Evolutionary conservation across 2,329 filamentous ascomycete genomes (phyloP).

Genomic region (Cordyceps farinosa): DNA sequence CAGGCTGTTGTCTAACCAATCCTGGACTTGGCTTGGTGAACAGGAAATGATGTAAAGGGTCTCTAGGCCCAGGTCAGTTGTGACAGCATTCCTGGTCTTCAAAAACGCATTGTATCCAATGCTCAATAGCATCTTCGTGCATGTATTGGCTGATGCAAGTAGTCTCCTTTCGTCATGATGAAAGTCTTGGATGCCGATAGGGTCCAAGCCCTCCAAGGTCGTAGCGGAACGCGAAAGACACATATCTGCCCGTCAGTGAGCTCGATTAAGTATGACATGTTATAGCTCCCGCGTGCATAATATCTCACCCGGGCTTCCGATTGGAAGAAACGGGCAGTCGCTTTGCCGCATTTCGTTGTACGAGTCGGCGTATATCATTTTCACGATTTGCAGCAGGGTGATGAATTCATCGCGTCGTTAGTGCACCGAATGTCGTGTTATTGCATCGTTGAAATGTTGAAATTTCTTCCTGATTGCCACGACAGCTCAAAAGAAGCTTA

Average conservation of each 20-base stretch:
- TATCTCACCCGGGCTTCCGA: neutral
- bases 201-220: neutral
- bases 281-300: neutral
- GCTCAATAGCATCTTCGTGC: conserved; percentile 15
- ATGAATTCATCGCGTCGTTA: neutral
- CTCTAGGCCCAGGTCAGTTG: conserved; percentile 11
- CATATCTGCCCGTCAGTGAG: neutral
- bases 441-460: neutral
- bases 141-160: neutral
- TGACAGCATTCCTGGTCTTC: conserved; percentile 9
- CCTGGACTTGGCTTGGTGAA: conserved; percentile 15
- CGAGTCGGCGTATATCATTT: neutral
- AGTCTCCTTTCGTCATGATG: neutral
- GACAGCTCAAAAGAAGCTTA: neutral
- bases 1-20: conserved; percentile 16
- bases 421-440: neutral
- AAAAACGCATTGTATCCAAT: conserved; percentile 18
- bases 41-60: conserved; percentile 18
- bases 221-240: neutral
- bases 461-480: neutral
- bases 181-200: neutral
- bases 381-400: neutral
- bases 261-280: neutral
- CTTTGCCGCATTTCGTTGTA: neutral
- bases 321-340: neutral